phyloP scores from a whole-genome alignment of 2,329 filamentous ascomycete species.

The Blastomyces emzantsi region DNA sequence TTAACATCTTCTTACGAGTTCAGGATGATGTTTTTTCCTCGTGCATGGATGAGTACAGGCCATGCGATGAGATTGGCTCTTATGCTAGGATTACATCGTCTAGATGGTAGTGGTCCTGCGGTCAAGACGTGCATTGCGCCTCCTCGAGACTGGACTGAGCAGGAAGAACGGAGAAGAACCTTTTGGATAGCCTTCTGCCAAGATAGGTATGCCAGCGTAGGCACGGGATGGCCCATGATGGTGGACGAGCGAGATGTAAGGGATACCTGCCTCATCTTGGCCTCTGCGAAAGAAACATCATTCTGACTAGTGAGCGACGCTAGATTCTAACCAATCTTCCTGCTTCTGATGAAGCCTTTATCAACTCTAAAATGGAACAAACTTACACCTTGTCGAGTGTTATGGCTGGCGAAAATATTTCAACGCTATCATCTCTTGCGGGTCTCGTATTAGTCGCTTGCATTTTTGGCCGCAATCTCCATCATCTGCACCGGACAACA shows the following conservation, averaged over 20 bases:
- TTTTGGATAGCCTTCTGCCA: constrained; percentile 93
- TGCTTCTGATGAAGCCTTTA: constrained; percentile 72
- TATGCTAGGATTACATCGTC: constrained; percentile 85
- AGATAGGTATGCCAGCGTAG: constrained; percentile 89
- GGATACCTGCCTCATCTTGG: constrained; percentile 17
- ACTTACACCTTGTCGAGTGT: constrained; percentile 54
- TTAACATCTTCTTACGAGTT: constrained; percentile 81
- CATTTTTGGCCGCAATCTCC: constrained; percentile 81
- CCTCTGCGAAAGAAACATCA: background rate
- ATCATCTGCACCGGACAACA: constrained; percentile 82
- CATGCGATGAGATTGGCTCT: constrained; percentile 69
- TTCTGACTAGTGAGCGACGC: background rate
- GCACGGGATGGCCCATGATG: constrained; percentile 93
- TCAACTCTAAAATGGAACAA: constrained; percentile 65
- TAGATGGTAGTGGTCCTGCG: constrained; percentile 74
- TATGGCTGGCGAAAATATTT: constrained; percentile 57
- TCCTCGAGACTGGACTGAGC: constrained; percentile 86
- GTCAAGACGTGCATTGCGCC: constrained; percentile 87
- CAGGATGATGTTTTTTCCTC: constrained; percentile 93
- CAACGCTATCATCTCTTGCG: constrained; percentile 66
- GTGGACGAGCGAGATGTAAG: constrained; percentile 76
- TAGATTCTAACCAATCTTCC: constrained; percentile 77
- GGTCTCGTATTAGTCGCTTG: constrained; percentile 78
- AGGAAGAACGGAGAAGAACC: constrained; percentile 79
- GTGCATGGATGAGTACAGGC: constrained; percentile 89